Conservation (phyloP, 805 yeast genomes). For the Priceomyces medius region DNA sequence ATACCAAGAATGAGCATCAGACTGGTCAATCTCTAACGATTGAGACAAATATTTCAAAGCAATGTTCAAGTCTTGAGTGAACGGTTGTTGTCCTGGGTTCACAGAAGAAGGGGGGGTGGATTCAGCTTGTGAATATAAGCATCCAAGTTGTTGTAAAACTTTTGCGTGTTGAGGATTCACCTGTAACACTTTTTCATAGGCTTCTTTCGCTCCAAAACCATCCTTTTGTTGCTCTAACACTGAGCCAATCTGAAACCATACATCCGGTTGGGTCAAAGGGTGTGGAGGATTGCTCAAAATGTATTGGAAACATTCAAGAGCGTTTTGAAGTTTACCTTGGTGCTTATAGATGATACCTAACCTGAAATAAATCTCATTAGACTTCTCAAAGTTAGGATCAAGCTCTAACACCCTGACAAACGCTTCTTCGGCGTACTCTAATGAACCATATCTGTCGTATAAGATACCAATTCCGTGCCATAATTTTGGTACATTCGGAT, state of each 20-base stretch:
- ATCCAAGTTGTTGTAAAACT: constrained; percentile 93
- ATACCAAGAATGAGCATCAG: constrained; percentile 97
- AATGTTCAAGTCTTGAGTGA: constrained; percentile 74
- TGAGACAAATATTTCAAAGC: constrained; percentile 82
- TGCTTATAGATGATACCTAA: constrained; percentile 95
- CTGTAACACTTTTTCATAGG: constrained; percentile 87
- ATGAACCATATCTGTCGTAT: constrained; percentile 92
- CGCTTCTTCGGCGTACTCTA: constrained; percentile 98
- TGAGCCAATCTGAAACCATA: constrained; percentile 97
- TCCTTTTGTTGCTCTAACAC: constrained; percentile 93
- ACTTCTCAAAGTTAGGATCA: constrained; percentile 95
- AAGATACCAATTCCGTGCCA: constrained; percentile 99
- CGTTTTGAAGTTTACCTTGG: constrained; percentile 81
- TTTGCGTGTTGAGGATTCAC: constrained; percentile 94
- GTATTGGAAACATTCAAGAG: constrained; percentile 92
- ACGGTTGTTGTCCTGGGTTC: constrained; percentile 48
- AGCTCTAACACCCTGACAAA: constrained; percentile 92
- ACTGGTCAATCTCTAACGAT: constrained; percentile 82
- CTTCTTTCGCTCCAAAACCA: constrained; percentile 88
- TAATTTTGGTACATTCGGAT: constrained; percentile 92
- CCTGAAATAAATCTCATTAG: constrained; percentile 93
- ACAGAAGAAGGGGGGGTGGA: constrained; percentile 19
- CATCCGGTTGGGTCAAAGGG: constrained; percentile 94
- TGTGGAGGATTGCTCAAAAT: constrained; percentile 89
- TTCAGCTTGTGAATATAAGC: constrained; percentile 75